phyloP scores from a whole-genome alignment of 2,329 filamentous ascomycete genomes.

The Leptographium radiaticola region DNA sequence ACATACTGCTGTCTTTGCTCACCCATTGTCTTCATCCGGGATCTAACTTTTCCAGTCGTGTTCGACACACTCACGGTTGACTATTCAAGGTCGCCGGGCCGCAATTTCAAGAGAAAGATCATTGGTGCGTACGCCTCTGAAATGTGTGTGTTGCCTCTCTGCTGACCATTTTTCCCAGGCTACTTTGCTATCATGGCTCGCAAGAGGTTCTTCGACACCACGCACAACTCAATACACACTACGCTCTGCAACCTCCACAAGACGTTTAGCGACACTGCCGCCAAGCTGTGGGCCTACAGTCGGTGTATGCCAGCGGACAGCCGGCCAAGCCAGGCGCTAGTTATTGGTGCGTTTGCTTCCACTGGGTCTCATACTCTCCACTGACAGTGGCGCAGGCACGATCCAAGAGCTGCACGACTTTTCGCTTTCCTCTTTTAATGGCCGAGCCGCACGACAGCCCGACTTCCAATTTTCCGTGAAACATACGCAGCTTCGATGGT shows the following conservation, averaged over 20 bases:
- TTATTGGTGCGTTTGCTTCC: conserved; percentile 40
- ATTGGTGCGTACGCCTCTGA: conserved; percentile 36
- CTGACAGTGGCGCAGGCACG: conserved; percentile 31
- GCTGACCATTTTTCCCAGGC: conserved; percentile 17
- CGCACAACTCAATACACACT: conserved; percentile 56
- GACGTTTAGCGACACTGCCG: conserved; percentile 66
- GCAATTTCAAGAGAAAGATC: conserved; percentile 67
- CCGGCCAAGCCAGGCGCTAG: conserved; percentile 44
- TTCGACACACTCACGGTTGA: conserved; percentile 71
- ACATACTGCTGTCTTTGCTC: conserved; percentile 15
- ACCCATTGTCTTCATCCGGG: not conserved
- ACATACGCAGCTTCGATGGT: conserved; percentile 49
- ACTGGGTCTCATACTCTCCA: too few relatives aligned
- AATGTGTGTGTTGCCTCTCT: not conserved
- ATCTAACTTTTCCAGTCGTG: conserved; percentile 27
- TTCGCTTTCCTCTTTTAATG: conserved; percentile 50
- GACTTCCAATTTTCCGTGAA: conserved; percentile 47
- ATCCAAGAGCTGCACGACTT: conserved; percentile 53
- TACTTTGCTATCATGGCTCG: conserved; percentile 78
- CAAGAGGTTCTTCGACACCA: conserved; percentile 69
- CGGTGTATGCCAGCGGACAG: conserved; percentile 42
- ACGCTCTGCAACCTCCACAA: conserved; percentile 63
- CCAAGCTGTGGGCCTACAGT: conserved; percentile 55
- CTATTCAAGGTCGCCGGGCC: conserved; percentile 56
- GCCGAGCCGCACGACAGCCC: conserved; percentile 33